Base-by-base conservation (phyloP, 176 grass and related monocot species). In the Aegilops umbellulata region DNA sequence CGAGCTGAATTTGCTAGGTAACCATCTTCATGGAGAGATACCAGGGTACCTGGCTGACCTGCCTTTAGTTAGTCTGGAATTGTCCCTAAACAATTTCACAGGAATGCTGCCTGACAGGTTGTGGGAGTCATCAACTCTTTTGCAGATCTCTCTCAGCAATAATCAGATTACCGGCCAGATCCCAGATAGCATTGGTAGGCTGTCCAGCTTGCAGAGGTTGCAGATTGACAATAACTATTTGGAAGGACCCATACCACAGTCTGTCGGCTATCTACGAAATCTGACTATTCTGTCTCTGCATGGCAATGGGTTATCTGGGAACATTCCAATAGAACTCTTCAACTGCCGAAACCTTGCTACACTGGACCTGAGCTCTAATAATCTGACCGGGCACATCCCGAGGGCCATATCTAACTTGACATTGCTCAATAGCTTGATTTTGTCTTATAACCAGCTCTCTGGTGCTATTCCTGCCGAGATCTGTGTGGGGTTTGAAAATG, bases 291-390 rank as follows among this genome's bases (percentile, higher is more conserved):
- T 99, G 32, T 99, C 94, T 71, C 80, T 99, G 49, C 87, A 82
- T 80, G 92, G 92, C 42, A 99, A 99, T 86, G 80, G 77, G 88
- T 80, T 99, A 39, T 94, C 94, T 60, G 94, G 97, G 34, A 69
- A 88, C 81, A 99, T 99, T 73, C 97, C 97, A 17, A 42, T 84
- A 49, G 86, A 92, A 83, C 92, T 99, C 72, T 99, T 99, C 86
- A 82, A 87, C 79, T 99, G 94, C 85, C 92, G 65, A 70, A 95
- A 90, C 71, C 92, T 99, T 87, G 90, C 92, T 38, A 88, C 89
- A 22, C 65, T 99, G 60, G 97, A 99, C 81, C 74, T 99, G 68
- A 90, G 97, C 39, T 94, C 60, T 22, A 99, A 99, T 38, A 90
- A 93, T 75, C 87, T 96, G 26, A 87, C 70, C 36, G 97, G 97